Evolutionary conservation across 345 rosid genomes (phyloP), one percentile per base, ranked within the genome.

Genomic region (Eucalyptus paniculata): DNA sequence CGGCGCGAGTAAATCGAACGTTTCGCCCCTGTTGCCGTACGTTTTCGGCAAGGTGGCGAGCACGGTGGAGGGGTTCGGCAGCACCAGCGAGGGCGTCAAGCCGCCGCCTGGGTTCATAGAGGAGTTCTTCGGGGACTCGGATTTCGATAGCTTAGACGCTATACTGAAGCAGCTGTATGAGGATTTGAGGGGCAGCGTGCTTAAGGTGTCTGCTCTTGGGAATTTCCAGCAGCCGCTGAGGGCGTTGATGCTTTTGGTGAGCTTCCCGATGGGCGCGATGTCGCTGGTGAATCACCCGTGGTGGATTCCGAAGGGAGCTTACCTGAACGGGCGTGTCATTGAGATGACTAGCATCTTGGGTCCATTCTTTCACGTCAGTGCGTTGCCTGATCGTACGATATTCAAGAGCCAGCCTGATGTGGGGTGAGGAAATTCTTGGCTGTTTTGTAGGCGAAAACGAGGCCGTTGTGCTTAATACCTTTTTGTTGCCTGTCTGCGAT

Each of bases 311-410:
- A 94, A 94, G 15, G 98, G 97, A 42, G 92, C 93, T 56, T 98
- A 96, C 90, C 91, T 96, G 95, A 97, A 97, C 87, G 99, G 99
- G 32, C 93, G 99, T 86, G 99, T 94, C 65, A 96, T 96, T 49
- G 99, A 98, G 94, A 93, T 98, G 98, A 97, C 99, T 1, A 98
- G 99, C 91, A 96, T 98, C 93, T 92, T 98, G 88, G 99, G 99
- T 9, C 99, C 99, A 42, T 98, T 97, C 91, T 96, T 98, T 88
- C 99, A 96, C 91, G 96, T 97, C n/a, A 98, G 99, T 87, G 97
- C 99, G 19, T 89, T 96, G 94, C 99, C 96, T 18, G 99, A 98
- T 94, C 93, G 93, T 42, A 85, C 94, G 49, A 94, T 94, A 86
- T 98, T 98, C 93, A 96, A 96, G 96, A 95, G 96, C 94, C 97